Percentiles rank a stretch among this genome's conserved stretches.
phyloP scores from a whole-genome alignment of 164 flowering plant genomes.

The Liriodendron chinense region DNA sequence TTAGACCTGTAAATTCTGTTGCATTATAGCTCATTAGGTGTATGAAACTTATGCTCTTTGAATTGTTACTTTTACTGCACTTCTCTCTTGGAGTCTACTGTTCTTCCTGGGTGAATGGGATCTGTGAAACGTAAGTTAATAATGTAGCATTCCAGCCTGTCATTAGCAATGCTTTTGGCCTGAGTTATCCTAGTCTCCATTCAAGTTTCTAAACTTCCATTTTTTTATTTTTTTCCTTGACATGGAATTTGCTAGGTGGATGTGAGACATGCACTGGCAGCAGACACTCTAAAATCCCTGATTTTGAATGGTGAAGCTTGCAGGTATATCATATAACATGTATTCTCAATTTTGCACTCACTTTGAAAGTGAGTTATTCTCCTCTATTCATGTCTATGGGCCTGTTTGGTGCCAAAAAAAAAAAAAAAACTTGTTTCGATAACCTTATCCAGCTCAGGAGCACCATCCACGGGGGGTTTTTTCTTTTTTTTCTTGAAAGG shows the following conservation, averaged over 20 bases:
- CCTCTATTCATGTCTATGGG: neutral
- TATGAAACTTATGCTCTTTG: neutral
- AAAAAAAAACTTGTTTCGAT: no score
- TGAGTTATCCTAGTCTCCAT: neutral
- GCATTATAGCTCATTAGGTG: neutral
- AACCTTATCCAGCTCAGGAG: no score
- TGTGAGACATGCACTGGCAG: constrained; percentile 73
- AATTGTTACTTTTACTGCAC: neutral
- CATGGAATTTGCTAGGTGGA: constrained; percentile 46
- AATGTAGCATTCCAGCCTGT: neutral
- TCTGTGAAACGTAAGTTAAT: neutral
- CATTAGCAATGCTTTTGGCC: neutral
- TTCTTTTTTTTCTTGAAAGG: no score
- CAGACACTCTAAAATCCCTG: constrained; percentile 54
- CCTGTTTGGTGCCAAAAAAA: no score
- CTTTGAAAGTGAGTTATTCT: neutral
- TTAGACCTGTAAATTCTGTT: no score
- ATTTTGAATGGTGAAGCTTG: constrained; percentile 64
- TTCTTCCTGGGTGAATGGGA: no score
- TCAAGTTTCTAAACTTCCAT: neutral
- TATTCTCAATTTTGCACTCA: no score
- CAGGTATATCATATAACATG: constrained; percentile 40
- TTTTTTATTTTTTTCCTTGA: neutral
- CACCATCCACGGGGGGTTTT: no score
- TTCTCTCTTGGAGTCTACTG: no score